Base-by-base conservation (phyloP, 2,329 filamentous ascomycete species). In the Claviceps paspali region DNA sequence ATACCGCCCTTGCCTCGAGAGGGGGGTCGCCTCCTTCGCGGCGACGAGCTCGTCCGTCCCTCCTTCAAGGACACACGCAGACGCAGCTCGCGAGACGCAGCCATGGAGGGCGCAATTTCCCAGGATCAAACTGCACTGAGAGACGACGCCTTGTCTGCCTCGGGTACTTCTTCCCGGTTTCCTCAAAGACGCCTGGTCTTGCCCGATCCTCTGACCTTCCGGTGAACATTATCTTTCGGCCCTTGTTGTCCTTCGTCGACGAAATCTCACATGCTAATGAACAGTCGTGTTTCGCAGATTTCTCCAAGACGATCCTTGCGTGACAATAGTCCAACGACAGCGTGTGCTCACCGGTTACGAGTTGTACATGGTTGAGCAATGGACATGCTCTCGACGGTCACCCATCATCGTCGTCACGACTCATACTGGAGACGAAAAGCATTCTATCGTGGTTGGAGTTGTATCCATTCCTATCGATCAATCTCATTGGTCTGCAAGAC, bases 281-380 rank as follows among this genome's bases (percentile, higher is more conserved):
- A 12, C 15, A 2, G 19, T 11, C 22, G 11, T 18, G 6, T 8
- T 27, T 19, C 6, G 6, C 22, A 76, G 72, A 43, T 93, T 88
- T 52, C 73, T 98, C 17, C 82, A 93, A 62, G 82, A 92, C 53
- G 91, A 96, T 45, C 66, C 76, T 1, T 74, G 72, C 5, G 86
- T 85, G 4, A 68, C 67, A 3, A 76, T 94, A 6, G 66, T 94
- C 45, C 75, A 87, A 47, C 78, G 80, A 37, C 74, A 76, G 38
- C 68, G 70, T 35, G 64, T 71, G 35, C 68, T 98, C 5, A 63
- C 73, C 42, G 88, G 88, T 46, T 96, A 95, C 59, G 87, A 96
- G 56, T 68, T 88, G 43, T 96, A 96, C 57, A 63, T 96, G 12
- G 85, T 96, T 45, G 91, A 96, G 57, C 91, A 98, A 66, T 98